Conservation (phyloP, 2,329 filamentous ascomycete genomes). For the Pseudocercospora crystallina region DNA sequence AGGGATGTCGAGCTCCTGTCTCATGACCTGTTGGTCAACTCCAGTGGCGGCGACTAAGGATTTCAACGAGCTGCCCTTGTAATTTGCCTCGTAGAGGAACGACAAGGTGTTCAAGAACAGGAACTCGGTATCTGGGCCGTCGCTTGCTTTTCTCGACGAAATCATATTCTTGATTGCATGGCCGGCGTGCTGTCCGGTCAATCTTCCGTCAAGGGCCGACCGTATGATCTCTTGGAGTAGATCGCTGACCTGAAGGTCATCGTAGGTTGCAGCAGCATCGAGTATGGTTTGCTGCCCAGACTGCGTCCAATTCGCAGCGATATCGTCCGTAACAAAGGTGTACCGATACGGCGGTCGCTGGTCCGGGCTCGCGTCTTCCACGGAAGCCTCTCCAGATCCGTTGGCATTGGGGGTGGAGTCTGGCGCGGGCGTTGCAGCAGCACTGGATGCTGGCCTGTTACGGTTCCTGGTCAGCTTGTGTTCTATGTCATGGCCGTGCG, state of each 20-base stretch:
- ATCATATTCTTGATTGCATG: conserved; percentile 72
- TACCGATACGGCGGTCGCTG: conserved; percentile 60
- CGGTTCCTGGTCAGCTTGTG: conserved; percentile 18
- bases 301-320: conserved; percentile 66
- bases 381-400: conserved; percentile 4
- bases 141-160: conserved; percentile 50
- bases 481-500: conserved; percentile 13
- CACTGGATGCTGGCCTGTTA: conserved; percentile 15
- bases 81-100: conserved; percentile 72
- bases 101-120: conserved; percentile 82
- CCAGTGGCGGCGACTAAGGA: conserved; percentile 70
- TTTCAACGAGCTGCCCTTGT: conserved; percentile 58
- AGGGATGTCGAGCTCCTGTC: conserved; percentile 76
- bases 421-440: conserved; percentile 13
- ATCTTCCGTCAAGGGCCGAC: conserved; percentile 67
- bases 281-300: conserved; percentile 67
- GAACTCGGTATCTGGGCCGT: conserved; percentile 50
- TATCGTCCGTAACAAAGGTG: conserved; percentile 70
- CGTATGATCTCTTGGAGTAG: conserved; percentile 84
- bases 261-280: conserved; percentile 63
- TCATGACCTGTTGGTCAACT: conserved; percentile 71
- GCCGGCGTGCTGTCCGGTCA: conserved; percentile 70
- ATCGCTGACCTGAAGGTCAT: conserved; percentile 66
- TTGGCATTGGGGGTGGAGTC: conserved; percentile 14
- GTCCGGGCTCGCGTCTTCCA: conserved; percentile 6